phyloP scores from a whole-genome alignment of 768 basidiomycete species.

The Amanita molliuscula region DNA sequence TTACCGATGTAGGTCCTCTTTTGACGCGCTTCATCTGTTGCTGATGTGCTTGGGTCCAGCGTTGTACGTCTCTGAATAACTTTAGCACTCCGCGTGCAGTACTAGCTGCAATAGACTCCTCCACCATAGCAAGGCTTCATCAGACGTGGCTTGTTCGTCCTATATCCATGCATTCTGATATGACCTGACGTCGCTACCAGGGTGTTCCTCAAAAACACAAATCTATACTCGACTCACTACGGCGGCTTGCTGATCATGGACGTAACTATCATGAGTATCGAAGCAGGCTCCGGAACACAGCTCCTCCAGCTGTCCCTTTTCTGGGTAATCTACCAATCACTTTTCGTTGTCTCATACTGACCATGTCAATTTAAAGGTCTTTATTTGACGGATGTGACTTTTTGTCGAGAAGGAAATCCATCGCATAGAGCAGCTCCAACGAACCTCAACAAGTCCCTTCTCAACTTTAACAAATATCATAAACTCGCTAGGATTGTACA shows the following conservation, averaged over 20 bases:
- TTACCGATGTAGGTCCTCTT: slow-evolving; percentile 63
- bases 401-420: slow-evolving; percentile 92
- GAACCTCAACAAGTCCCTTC: slow-evolving; percentile 63
- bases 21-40: slow-evolving; percentile 4
- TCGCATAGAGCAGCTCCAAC: slow-evolving; percentile 72
- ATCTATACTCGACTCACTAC: slow-evolving; percentile 63
- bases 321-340: slow-evolving; percentile 43
- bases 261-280: slow-evolving; percentile 91
- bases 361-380: slow-evolving; percentile 38
- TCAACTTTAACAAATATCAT: slow-evolving; percentile 97
- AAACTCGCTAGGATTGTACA: slow-evolving; percentile 81
- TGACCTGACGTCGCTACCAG: slow-evolving; percentile 24
- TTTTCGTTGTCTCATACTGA: not conserved
- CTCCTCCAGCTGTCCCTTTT: slow-evolving; percentile 91
- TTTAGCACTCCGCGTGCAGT: slow-evolving; percentile 91
- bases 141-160: slow-evolving; percentile 86
- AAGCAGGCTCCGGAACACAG: slow-evolving; percentile 73
- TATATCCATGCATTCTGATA: not conserved
- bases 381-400: slow-evolving; percentile 88
- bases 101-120: slow-evolving; percentile 90
- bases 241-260: slow-evolving; percentile 84
- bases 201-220: slow-evolving; percentile 81
- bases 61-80: slow-evolving; percentile 75
- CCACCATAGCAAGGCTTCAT: slow-evolving; percentile 82
- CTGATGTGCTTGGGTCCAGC: slow-evolving; percentile 34